phyloP scores from a whole-genome alignment of 257 asterid genomes.

The Petunia secreta region DNA sequence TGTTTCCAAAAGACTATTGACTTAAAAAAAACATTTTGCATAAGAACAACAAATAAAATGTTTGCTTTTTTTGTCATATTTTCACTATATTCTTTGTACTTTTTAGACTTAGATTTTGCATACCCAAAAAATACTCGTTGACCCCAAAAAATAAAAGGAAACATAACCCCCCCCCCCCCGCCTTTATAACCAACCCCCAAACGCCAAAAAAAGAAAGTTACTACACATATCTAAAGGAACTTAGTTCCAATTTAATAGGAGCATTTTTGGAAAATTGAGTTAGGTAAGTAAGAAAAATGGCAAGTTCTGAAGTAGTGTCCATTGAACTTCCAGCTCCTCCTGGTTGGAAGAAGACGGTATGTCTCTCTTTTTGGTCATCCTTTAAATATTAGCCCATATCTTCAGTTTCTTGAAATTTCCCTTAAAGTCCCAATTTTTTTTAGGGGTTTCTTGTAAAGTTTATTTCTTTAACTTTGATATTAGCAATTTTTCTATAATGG shows the following conservation, averaged over 20 bases:
- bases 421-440: background rate
- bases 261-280: background rate
- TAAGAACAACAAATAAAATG: too few species aligned
- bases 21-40: too few species aligned
- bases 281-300: conserved; percentile 6
- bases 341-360: conserved; percentile 27
- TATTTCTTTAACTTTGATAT: background rate
- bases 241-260: background rate
- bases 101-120: background rate
- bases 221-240: background rate
- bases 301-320: conserved; percentile 21
- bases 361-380: background rate
- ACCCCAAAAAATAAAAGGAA: background rate
- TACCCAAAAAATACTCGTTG: background rate
- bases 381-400: background rate
- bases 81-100: background rate
- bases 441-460: background rate
- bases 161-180: too few species aligned
- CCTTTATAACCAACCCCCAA: too few species aligned
- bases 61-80: background rate
- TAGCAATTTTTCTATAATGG: background rate
- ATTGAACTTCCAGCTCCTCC: conserved; percentile 26
- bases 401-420: background rate
- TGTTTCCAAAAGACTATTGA: too few species aligned
- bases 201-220: background rate